phyloP scores from a whole-genome alignment of 2,329 filamentous ascomycete species.

The Penicillium sclerotiorum region DNA sequence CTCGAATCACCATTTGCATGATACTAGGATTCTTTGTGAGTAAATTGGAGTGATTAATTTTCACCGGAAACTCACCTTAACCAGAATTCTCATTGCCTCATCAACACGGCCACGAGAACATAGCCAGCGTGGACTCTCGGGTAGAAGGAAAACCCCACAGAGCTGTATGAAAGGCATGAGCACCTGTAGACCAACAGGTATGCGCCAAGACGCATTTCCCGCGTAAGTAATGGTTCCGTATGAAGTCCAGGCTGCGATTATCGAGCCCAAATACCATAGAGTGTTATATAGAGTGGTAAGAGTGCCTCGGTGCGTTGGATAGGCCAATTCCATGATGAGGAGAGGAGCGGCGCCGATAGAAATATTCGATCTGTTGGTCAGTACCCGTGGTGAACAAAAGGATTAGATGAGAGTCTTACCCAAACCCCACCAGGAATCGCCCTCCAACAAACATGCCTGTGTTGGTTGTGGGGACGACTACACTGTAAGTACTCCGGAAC shows the following conservation, averaged over 20 bases:
- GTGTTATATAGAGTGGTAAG: constrained; percentile 26
- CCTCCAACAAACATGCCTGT: constrained; percentile 15
- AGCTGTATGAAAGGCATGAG: constrained; percentile 13
- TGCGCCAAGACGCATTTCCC: constrained; percentile 12
- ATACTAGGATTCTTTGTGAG: not conserved
- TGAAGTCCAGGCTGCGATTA: constrained; percentile 18
- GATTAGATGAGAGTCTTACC: constrained; percentile 4
- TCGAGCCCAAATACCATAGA: constrained; percentile 18
- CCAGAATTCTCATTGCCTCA: constrained; percentile 2
- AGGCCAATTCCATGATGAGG: constrained; percentile 13
- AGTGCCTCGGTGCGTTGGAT: constrained; percentile 21
- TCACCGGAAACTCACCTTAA: not conserved
- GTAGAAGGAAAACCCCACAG: constrained; percentile 11
- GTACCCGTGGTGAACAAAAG: not conserved
- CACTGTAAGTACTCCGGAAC: too few relatives aligned
- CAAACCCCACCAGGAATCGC: constrained; percentile 20
- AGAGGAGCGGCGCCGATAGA: constrained; percentile 8
- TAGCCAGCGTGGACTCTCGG: constrained; percentile 14
- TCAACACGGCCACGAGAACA: not conserved
- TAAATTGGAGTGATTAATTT: not conserved
- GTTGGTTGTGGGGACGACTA: constrained; percentile 10
- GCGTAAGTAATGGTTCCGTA: constrained; percentile 19
- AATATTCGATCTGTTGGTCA: constrained; percentile 7
- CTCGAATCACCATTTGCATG: not conserved
- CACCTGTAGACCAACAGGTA: constrained; percentile 11